Base-by-base conservation (phyloP, 805 yeast genomes). In the Ogataea pini region DNA sequence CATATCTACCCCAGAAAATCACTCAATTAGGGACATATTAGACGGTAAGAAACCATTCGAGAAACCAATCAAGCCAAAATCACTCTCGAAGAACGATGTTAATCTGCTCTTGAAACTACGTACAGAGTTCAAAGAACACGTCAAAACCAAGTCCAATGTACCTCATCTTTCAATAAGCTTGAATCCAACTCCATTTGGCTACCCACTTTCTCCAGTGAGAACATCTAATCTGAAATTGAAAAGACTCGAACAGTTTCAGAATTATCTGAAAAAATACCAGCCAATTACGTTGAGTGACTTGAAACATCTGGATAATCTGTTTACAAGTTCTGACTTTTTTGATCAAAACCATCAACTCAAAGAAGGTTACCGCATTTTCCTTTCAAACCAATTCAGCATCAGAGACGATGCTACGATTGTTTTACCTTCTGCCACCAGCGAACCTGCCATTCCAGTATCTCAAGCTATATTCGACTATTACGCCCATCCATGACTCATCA, bases 101-200 rank as follows among this genome's bases (percentile, higher is more conserved):
- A 3, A n/a, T 3, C 22, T 31, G 3, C 16, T 51, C 33, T 27
- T 31, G 36, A 29, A 38, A 28, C 19, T 61, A 29, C 47, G 58
- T 17, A 8, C 33, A 3, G 51, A 59, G 40, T 61, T 49, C 42
- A 50, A 45, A 14, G 12, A 4, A 9, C 25, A 47, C 4, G 19
- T 56, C 6, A 47, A 48, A 10, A 44, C 47, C 16, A 57, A 55
- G 25, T 33, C 47, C 19, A 50, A 44, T 22, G 20, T 52, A 1
- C 63, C 64, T 1, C 29, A 31, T 3, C 45, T 55, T 31, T 34
- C 20, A 2, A 16, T 60, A 2, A 29, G 28, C 6, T 3, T 61
- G 2, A 41, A 42, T 17, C 63, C 63, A 5, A 55, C 54, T 25
- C 46, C 54, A 3, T 54, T 56, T 18, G 68, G 68, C 1, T 36